Base-by-base conservation (phyloP, 495 filamentous ascomycete genomes). In the Xylaria palmicola region DNA sequence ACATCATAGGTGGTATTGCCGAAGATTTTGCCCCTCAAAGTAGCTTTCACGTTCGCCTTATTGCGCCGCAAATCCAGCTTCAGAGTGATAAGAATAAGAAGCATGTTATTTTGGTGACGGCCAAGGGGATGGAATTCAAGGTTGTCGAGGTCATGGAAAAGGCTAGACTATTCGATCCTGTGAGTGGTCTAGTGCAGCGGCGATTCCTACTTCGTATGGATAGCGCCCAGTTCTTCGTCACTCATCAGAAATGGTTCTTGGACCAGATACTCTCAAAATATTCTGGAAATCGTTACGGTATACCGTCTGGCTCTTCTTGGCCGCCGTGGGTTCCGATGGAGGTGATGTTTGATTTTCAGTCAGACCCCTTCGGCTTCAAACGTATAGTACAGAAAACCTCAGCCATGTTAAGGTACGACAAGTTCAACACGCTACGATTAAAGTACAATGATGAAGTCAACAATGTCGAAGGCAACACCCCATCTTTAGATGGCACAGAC, bases 81-180 rank as follows among this genome's bases (percentile, higher is more conserved):
- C 92, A 98, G 69, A 98, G 95, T 70, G 93, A 98, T 66, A 98
- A 98, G 82, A 97, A 97, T 66, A 85, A 87, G 50, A 96, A 94
- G 67, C 87, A 94, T 36, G 94, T 93, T 24, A 86, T 97, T 24
- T 76, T 98, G n/a, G 88, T 97, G 44, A 92, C 92, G 4, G 91
- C 92, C 30, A 97, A 97, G 68, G 89, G 91, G 47, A 98, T 98
- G 91, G 90, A 97, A 72, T 84, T 97, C 37, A 96, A 96, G 75
- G 89, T 98, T 17, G 84, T 98, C 10, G 93, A 96, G 54, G 93
- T 98, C 62, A 96, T 98, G 88, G 94, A 98, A 72, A 97, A 96
- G 71, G 88, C 91, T 63, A 86, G 94, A 48, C 84, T 97, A 41
- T 89, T 84, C 34, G 94, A 98, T 70, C 89, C 92, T 73, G 92